A percentile compares a stretch with the other conserved stretches of the same genome.
These are phyloP conservation scores for Boletus subluridellus DNA, from an alignment of 1,284 basidiomycete genomes.

Conservation along the genomic window DNA sequence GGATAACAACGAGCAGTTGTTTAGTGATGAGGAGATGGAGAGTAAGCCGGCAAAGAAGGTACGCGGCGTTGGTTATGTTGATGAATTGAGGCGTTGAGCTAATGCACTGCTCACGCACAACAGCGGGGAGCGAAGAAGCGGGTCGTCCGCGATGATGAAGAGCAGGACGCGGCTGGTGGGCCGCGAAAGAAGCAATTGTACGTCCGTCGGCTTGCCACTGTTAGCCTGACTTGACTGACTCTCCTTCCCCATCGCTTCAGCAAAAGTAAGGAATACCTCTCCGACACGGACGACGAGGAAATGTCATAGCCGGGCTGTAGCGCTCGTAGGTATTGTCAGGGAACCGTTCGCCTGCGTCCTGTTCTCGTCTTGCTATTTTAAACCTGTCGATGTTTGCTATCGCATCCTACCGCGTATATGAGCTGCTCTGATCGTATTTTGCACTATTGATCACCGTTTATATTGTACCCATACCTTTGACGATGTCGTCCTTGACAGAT, in stretches of 20 bases:
- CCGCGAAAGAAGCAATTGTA: slow-evolving; percentile 74
- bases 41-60: slow-evolving; percentile 69
- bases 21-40: slow-evolving; percentile 65
- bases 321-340: neutral
- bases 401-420: neutral
- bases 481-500: neutral
- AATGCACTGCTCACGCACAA: slow-evolving; percentile 1
- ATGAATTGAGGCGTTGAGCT: neutral
- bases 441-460: neutral
- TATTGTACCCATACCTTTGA: neutral
- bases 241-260: slow-evolving; percentile 34
- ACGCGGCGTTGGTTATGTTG: slow-evolving; percentile 6
- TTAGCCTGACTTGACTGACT: neutral
- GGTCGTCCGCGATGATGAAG: slow-evolving; percentile 71
- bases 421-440: slow-evolving; percentile 1
- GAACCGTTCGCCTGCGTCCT: neutral
- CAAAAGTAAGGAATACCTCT: slow-evolving; percentile 76
- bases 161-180: slow-evolving; percentile 51
- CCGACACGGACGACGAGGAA: slow-evolving; percentile 76
- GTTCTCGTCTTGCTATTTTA: neutral
- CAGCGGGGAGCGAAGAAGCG: slow-evolving; percentile 62
- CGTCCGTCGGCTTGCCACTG: slow-evolving; percentile 28
- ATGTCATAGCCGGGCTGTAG: slow-evolving; percentile 39
- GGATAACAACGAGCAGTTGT: slow-evolving; percentile 51
- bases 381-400: neutral